A percentile compares a stretch with the other conserved stretches of the same genome.
phyloP scores from a whole-genome alignment of 306 rosid genomes.

The Cucurbita pepo region DNA sequence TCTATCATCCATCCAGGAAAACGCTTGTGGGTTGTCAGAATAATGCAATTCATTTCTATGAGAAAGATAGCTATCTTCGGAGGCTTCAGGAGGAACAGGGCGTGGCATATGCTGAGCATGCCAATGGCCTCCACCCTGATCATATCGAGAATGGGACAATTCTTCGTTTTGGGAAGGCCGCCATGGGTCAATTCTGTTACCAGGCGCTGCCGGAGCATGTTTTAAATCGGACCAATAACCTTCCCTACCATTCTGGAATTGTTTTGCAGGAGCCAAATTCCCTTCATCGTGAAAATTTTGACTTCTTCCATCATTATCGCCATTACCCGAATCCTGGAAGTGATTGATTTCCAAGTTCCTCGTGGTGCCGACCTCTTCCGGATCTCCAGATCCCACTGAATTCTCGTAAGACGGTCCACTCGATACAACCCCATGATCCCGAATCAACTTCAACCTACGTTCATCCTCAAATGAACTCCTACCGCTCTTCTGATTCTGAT shows the following conservation, averaged over 20 bases:
- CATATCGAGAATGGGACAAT: background rate
- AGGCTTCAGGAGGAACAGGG: background rate
- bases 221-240: background rate
- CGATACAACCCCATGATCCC: conserved; percentile 53
- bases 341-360: background rate
- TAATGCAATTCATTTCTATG: background rate
- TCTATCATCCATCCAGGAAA: background rate
- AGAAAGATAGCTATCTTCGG: background rate
- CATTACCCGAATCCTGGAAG: background rate
- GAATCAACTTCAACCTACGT: conserved; percentile 65
- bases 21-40: background rate
- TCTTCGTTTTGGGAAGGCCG: background rate
- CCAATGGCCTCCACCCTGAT: background rate
- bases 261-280: background rate
- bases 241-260: background rate
- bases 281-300: background rate
- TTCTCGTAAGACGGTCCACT: conserved; percentile 12
- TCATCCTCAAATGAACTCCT: conserved; percentile 30
- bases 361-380: background rate
- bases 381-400: background rate
- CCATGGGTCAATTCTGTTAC: background rate
- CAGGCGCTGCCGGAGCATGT: background rate
- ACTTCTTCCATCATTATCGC: background rate
- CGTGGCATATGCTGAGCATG: background rate
- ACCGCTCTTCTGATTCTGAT: background rate